Conservation (phyloP, 1,284 basidiomycete species). For the Peniophora sp. region DNA sequence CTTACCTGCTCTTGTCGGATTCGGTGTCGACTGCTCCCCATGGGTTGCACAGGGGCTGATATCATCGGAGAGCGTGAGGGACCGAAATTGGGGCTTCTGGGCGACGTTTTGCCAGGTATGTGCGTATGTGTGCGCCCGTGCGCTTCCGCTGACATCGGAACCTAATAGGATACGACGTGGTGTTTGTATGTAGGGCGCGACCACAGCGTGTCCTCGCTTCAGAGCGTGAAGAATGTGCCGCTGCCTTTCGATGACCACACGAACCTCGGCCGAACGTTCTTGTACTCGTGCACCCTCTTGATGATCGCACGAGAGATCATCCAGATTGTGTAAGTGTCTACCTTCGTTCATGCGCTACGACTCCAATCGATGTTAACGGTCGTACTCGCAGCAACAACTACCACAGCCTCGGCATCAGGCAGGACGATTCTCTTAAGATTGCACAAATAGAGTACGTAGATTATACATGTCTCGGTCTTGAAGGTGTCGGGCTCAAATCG, state of each 20-base stretch:
- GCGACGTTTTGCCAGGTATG: constrained; percentile 41
- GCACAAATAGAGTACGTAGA: constrained; percentile 44
- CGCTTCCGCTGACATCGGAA: not conserved
- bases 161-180: constrained; percentile 49
- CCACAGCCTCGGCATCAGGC: constrained; percentile 21
- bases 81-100: constrained; percentile 51
- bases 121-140: not conserved
- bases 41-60: constrained; percentile 47
- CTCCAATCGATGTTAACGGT: constrained; percentile 1
- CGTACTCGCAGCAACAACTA: constrained; percentile 17
- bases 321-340: constrained; percentile 45
- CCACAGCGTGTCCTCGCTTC: constrained; percentile 35
- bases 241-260: constrained; percentile 37
- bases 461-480: not conserved
- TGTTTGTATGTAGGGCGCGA: constrained; percentile 52
- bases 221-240: constrained; percentile 26
- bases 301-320: constrained; percentile 48
- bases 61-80: constrained; percentile 40
- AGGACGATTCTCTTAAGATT: constrained; percentile 37
- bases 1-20: constrained; percentile 33
- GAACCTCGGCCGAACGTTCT: constrained; percentile 42
- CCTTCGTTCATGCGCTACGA: not conserved
- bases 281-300: constrained; percentile 44
- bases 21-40: constrained; percentile 47
- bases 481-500: constrained; percentile 1